Base-by-base conservation (phyloP, 768 basidiomycete species). In the Imleria badia region DNA sequence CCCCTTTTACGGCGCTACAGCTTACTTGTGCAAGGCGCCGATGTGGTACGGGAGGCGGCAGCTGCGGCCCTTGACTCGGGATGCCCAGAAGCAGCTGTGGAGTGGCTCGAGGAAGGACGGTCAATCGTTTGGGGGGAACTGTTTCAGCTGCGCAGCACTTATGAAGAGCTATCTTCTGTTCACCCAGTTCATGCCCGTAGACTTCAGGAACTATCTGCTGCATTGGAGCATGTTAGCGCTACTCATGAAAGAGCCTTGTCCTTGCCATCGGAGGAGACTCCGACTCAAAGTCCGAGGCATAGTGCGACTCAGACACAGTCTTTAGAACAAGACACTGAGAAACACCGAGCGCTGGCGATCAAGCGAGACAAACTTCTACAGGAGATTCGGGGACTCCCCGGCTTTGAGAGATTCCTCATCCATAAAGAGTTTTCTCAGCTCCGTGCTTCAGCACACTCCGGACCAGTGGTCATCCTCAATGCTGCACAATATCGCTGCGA, bases 401-500 rank as follows among this genome's bases (percentile, higher is more conserved):
- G 52, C 12, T 57, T 57, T 12, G 52, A 54, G 30, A 35, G 41
- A 13, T 57, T 54, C 26, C 47, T 57, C 13, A 31, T 56, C 1
- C 45, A 53, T 8, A 53, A 40, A 26, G 39, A 56, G 12, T 48
- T 56, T n/a, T n/a, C n/a, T n/a, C n/a, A n/a, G n/a, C n/a, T n/a
- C n/a, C n/a, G n/a, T n/a, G n/a, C n/a, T n/a, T n/a, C n/a, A n/a
- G n/a, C n/a, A n/a, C n/a, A n/a, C n/a, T n/a, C n/a, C n/a, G n/a
- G n/a, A n/a, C n/a, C 48, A 14, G 38, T 49, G 8, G 47, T 48
- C 26, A 38, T 48, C 3, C 33, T 23, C 7, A 51, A 43, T 29
- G 50, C 42, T 7, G 23, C 50, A 10, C 19, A 48, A 19, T 42
- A 22, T 15, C 61, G 72, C n/a, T 75, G 72, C 30, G 72, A 77